Evolutionary conservation across 352 stramenopile genomes (phyloP).

Genomic region (Phytophthora pistaciae): DNA sequence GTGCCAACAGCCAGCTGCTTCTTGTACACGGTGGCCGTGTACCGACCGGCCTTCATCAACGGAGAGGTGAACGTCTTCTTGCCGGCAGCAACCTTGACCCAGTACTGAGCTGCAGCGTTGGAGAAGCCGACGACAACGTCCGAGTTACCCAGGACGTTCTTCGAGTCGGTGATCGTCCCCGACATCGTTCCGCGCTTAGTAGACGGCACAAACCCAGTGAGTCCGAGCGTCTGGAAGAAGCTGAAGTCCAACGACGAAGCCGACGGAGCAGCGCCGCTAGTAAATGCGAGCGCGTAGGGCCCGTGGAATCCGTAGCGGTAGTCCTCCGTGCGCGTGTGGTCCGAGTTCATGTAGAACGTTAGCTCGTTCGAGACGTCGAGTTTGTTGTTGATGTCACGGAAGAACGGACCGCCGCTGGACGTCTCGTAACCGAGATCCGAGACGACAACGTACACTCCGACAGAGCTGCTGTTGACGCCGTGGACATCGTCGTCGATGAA

Average conservation of each 20-base stretch:
- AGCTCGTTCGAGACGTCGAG: conserved; percentile 54
- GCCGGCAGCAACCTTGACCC: conserved; percentile 34
- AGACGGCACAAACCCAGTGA: conserved; percentile 50
- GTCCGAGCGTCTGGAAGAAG: conserved; percentile 49
- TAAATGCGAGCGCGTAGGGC: conserved; percentile 56
- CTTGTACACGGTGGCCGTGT: conserved; percentile 59
- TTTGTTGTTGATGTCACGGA: conserved; percentile 68
- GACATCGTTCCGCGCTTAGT: conserved; percentile 40
- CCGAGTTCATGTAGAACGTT: conserved; percentile 69
- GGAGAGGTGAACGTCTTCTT: conserved; percentile 48
- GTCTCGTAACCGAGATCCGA: conserved; percentile 57
- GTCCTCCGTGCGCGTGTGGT: conserved; percentile 60
- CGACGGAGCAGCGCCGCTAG: conserved; percentile 32
- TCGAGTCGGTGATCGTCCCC: conserved; percentile 46
- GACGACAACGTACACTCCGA: conserved; percentile 59
- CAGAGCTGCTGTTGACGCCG: conserved; percentile 45
- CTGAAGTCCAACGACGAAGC: conserved; percentile 41
- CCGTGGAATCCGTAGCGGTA: conserved; percentile 66
- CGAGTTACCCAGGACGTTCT: conserved; percentile 24
- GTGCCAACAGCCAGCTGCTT: conserved; percentile 54
- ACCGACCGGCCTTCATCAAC: conserved; percentile 51
- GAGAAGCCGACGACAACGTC: conserved; percentile 48
- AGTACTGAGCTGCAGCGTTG: conserved; percentile 59
- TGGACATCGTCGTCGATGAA: conserved; percentile 52
- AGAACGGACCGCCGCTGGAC: conserved; percentile 56